Conservation (phyloP, 2,329 filamentous ascomycete species). For the Xylariaceae sp. region DNA sequence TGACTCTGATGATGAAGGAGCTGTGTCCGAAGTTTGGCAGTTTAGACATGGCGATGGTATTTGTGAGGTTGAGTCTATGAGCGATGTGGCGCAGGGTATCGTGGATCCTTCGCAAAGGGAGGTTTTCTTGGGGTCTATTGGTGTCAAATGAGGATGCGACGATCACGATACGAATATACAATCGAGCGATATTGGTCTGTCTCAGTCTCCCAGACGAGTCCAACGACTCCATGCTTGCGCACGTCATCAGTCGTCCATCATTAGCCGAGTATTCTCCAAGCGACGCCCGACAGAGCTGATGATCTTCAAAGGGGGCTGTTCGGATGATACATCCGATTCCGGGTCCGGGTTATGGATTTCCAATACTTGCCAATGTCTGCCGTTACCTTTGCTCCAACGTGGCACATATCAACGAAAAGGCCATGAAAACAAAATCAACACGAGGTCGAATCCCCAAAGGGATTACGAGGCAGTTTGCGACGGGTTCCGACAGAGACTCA, state of each 20-base stretch:
- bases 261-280: neutral
- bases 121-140: slow-evolving; percentile 19
- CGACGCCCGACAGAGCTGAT: neutral
- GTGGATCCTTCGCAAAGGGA: slow-evolving; percentile 9
- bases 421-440: neutral
- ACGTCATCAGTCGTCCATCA: neutral
- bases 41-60: slow-evolving; percentile 21
- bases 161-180: too few species aligned
- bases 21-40: slow-evolving; percentile 8
- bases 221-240: neutral
- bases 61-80: slow-evolving; percentile 21
- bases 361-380: neutral
- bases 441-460: neutral
- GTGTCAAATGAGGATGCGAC: slow-evolving; percentile 18
- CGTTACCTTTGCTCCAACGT: neutral
- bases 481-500: neutral
- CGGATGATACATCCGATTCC: neutral
- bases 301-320: neutral
- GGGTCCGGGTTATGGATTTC: neutral
- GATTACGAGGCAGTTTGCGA: neutral
- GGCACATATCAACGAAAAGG: neutral
- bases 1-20: slow-evolving; percentile 14
- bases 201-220: neutral
- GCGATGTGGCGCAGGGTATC: slow-evolving; percentile 18
- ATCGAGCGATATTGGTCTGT: too few species aligned